Conservation (phyloP, 441 rosid genomes). For the Erodium texanum region DNA sequence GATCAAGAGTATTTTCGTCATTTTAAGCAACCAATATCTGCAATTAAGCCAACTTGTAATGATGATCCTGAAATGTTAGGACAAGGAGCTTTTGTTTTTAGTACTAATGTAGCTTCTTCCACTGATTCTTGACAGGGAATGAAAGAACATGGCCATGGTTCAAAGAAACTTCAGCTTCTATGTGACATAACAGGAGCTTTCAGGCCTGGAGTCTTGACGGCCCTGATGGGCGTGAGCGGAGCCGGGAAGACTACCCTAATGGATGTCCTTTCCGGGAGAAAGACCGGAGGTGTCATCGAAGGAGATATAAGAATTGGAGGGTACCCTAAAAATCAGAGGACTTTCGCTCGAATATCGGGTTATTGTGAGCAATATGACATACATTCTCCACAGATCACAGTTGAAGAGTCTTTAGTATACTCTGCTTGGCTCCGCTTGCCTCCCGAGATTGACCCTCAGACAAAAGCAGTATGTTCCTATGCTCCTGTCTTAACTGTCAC, state of each 20-base stretch:
- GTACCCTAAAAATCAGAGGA: slow-evolving; percentile 44
- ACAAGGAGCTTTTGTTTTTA: neutral
- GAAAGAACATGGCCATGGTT: slow-evolving; percentile 32
- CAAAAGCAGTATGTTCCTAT: slow-evolving; percentile 33
- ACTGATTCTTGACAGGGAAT: slow-evolving; percentile 29
- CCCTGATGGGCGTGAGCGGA: slow-evolving; percentile 70
- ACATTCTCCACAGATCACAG: slow-evolving; percentile 59
- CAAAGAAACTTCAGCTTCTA: slow-evolving; percentile 44
- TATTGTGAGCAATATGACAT: slow-evolving; percentile 62
- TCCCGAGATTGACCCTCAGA: slow-evolving; percentile 29
- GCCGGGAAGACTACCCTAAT: slow-evolving; percentile 69
- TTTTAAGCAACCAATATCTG: too few relatives aligned
- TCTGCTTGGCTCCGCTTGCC: slow-evolving; percentile 61
- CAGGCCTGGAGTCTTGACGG: slow-evolving; percentile 56
- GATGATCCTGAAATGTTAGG: neutral
- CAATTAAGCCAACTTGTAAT: neutral
- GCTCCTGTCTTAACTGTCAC: neutral
- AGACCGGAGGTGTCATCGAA: slow-evolving; percentile 46
- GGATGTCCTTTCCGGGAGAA: slow-evolving; percentile 67
- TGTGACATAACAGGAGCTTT: slow-evolving; percentile 43
- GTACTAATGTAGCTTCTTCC: neutral
- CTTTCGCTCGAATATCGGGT: slow-evolving; percentile 56
- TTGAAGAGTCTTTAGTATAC: slow-evolving; percentile 45
- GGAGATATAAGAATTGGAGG: slow-evolving; percentile 55
- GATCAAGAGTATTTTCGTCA: too few relatives aligned